A percentile compares a stretch with the other conserved stretches of the same genome.
These are phyloP conservation scores for Hysterium pulicare DNA, from an alignment of 2,329 filamentous ascomycete species.

Conservation along the genomic window DNA sequence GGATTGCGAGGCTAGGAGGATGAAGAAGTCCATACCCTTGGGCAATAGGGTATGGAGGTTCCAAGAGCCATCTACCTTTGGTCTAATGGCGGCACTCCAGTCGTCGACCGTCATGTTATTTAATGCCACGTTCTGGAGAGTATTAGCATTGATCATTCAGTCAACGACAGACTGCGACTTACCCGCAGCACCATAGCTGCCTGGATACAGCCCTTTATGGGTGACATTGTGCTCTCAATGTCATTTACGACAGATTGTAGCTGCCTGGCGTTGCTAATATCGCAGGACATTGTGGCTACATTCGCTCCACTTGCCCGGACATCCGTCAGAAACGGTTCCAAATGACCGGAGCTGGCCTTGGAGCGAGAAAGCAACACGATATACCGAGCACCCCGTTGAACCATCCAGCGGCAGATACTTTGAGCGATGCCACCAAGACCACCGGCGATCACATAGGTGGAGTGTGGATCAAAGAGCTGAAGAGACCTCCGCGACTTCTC, in stretches of 20 bases:
- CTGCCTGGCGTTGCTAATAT: neutral
- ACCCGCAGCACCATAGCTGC: conserved; percentile 18
- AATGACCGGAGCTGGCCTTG: too few relatives aligned
- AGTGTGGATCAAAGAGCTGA: conserved; percentile 1
- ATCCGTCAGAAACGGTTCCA: too few relatives aligned
- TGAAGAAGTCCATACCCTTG: conserved; percentile 7
- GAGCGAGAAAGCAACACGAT: too few relatives aligned
- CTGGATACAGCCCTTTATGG: conserved; percentile 22
- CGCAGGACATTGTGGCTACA: too few relatives aligned
- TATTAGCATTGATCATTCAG: too few relatives aligned
- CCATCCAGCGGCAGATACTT: too few relatives aligned
- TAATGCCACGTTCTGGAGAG: conserved; percentile 8
- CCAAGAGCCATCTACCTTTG: conserved; percentile 10
- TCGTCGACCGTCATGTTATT: conserved; percentile 10
- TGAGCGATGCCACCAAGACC: too few relatives aligned
- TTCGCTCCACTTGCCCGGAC: too few relatives aligned
- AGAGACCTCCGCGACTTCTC: conserved; percentile 3
- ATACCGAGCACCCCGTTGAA: too few relatives aligned
- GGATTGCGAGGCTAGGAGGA: conserved; percentile 2
- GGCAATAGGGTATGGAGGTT: conserved; percentile 8
- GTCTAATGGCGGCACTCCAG: conserved; percentile 3
- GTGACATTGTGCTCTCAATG: conserved; percentile 11
- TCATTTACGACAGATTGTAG: conserved; percentile 1
- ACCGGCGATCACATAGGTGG: too few relatives aligned
- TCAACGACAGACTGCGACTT: conserved; percentile 3